These are phyloP conservation scores for Drechslerella dactyloides DNA, from an alignment of 2,329 filamentous ascomycete genomes.

Conservation along the genomic window DNA sequence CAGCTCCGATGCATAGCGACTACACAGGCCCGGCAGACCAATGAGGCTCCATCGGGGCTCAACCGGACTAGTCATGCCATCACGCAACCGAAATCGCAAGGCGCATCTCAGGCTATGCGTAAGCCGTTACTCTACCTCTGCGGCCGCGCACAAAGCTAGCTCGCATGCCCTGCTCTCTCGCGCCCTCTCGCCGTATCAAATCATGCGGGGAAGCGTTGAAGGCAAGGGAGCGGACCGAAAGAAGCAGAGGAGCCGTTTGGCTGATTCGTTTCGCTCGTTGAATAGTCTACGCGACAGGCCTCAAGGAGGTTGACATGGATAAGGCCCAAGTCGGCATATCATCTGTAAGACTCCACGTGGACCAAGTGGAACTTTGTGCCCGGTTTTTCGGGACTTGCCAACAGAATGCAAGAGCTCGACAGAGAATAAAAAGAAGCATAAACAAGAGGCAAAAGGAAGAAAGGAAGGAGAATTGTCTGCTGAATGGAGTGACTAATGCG, in stretches of 20 bases:
- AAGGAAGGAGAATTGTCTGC: slow-evolving; percentile 23
- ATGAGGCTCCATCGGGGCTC: slow-evolving; percentile 58
- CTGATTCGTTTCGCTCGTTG: slow-evolving; percentile 3
- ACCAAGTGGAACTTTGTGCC: slow-evolving; percentile 40
- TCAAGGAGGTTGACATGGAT: slow-evolving; percentile 84
- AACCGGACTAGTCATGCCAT: slow-evolving; percentile 85
- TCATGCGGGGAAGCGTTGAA: not conserved
- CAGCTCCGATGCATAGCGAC: slow-evolving; percentile 48
- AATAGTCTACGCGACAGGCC: slow-evolving; percentile 82
- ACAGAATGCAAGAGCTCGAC: not conserved
- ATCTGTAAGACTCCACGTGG: slow-evolving; percentile 61
- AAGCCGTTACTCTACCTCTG: slow-evolving; percentile 11
- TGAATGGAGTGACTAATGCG: slow-evolving; percentile 25
- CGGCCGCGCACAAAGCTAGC: not conserved
- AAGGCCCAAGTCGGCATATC: slow-evolving; percentile 98
- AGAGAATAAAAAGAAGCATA: slow-evolving; percentile 7
- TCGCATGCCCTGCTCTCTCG: no score
- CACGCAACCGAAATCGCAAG: slow-evolving; percentile 97
- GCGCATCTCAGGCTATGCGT: slow-evolving; percentile 94
- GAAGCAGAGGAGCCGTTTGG: not conserved
- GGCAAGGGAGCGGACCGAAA: not conserved
- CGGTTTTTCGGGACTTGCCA: slow-evolving; percentile 37
- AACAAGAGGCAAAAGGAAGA: not conserved
- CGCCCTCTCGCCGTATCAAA: slow-evolving; percentile 1
- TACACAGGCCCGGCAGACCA: slow-evolving; percentile 38